Evolutionary conservation across 768 basidiomycete genomes (phyloP).

Genomic region (Mycena pura): DNA sequence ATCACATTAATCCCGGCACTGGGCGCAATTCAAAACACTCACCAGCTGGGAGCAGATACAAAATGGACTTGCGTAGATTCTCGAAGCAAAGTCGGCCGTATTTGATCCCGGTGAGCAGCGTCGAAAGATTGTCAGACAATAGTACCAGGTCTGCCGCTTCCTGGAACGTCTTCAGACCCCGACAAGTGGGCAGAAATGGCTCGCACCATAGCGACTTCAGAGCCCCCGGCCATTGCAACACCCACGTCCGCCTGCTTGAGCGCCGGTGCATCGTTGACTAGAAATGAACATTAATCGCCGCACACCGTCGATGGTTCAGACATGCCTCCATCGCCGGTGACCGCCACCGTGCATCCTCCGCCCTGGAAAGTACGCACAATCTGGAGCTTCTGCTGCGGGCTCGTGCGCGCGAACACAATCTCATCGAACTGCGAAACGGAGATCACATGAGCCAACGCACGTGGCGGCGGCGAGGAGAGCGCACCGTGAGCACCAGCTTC

Average conservation of each 20-base stretch:
- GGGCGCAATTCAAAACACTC: slow-evolving; percentile 38
- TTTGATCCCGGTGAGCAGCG: slow-evolving; percentile 67
- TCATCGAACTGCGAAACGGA: slow-evolving; percentile 48
- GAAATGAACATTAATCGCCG: background rate
- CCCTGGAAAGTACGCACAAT: slow-evolving; percentile 67
- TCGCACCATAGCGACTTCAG: slow-evolving; percentile 51
- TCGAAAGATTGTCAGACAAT: slow-evolving; percentile 64
- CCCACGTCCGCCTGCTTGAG: slow-evolving; percentile 68
- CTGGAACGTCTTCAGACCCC: slow-evolving; percentile 11
- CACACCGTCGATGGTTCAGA: background rate
- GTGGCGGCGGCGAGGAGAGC: too few species aligned
- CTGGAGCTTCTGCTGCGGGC: slow-evolving; percentile 68
- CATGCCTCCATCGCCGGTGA: slow-evolving; percentile 65
- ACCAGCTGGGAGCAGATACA: slow-evolving; percentile 59
- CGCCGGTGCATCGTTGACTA: slow-evolving; percentile 64
- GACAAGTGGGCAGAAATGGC: background rate
- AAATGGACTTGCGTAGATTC: slow-evolving; percentile 63
- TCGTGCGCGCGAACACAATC: slow-evolving; percentile 68
- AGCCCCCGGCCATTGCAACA: slow-evolving; percentile 63
- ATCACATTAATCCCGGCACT: background rate
- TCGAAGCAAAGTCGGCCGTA: slow-evolving; percentile 72
- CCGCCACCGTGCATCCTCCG: slow-evolving; percentile 60
- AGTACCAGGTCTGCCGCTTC: slow-evolving; percentile 71
- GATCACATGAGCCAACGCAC: too few species aligned
- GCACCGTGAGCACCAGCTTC: slow-evolving; percentile 33